These are phyloP conservation scores for Elsinoe arachidis DNA, from an alignment of 2,329 filamentous ascomycete genomes.

Conservation along the genomic window DNA sequence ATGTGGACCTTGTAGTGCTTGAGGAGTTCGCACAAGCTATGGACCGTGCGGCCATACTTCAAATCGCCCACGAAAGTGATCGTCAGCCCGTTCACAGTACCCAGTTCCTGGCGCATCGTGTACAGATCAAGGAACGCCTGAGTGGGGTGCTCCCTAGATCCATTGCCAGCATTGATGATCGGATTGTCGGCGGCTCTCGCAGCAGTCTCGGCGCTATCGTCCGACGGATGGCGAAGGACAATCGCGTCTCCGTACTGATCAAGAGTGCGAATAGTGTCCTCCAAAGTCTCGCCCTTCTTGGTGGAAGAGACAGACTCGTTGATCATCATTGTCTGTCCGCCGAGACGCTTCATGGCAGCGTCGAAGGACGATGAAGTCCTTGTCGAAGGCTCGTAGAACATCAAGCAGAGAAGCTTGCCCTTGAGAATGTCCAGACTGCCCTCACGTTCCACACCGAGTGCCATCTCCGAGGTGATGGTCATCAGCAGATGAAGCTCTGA, in stretches of 20 bases:
- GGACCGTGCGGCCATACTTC: slow-evolving; percentile 84
- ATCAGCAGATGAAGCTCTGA: slow-evolving; percentile 87
- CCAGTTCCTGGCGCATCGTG: slow-evolving; percentile 94
- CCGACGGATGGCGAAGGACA: slow-evolving; percentile 87
- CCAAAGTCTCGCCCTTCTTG: slow-evolving; percentile 86
- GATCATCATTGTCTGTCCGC: slow-evolving; percentile 75
- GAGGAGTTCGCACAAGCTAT: slow-evolving; percentile 88
- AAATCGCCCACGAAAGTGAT: slow-evolving; percentile 95
- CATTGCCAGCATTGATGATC: slow-evolving; percentile 95
- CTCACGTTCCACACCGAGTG: slow-evolving; percentile 83
- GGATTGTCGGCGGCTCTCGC: slow-evolving; percentile 83
- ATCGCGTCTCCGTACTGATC: slow-evolving; percentile 92
- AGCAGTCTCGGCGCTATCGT: slow-evolving; percentile 69
- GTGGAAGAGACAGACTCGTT: slow-evolving; percentile 79
- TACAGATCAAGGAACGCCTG: slow-evolving; percentile 97
- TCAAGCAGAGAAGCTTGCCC: slow-evolving; percentile 75
- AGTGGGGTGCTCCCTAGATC: slow-evolving; percentile 90
- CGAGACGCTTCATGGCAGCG: slow-evolving; percentile 95
- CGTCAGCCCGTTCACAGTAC: slow-evolving; percentile 87
- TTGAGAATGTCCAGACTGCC: slow-evolving; percentile 81
- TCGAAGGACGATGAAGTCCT: slow-evolving; percentile 94
- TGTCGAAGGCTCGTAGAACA: slow-evolving; percentile 98
- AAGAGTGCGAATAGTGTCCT: slow-evolving; percentile 87
- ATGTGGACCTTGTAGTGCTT: slow-evolving; percentile 92
- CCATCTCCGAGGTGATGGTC: slow-evolving; percentile 96